Evolutionary conservation across 805 yeast genomes (phyloP), one percentile per base, ranked within the genome.

Genomic region (Cyberlindnera mrakii): DNA sequence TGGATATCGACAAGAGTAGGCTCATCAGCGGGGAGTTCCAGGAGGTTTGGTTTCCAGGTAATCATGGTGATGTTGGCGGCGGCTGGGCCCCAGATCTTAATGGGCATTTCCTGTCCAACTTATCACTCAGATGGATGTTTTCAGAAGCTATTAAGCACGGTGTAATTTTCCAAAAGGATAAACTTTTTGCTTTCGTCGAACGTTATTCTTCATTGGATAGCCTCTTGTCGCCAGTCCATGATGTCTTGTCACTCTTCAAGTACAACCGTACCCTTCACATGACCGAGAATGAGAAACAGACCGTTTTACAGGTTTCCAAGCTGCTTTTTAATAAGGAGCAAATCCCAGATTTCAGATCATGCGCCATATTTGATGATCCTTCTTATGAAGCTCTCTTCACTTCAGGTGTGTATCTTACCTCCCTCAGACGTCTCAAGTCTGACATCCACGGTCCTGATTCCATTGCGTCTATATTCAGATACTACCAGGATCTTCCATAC

Each of bases 31-130:
- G 53, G 8, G 75, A 72, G 49, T 51, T 74, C 30, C 55, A 71
- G 14, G 87, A 82, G 52, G 54, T 75, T 34, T 82, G 82, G 82
- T 82, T 82, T 52, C 76, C 84, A 1, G 89, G 87, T 2, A 77
- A 77, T 53, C 88, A 82, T 58, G 68, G 82, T 9, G 87, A 82
- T 58, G 63, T 77, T 51, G 88, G 88, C 3, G 87, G 87, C 3
- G 84, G 84, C 0, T 80, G 84, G 82, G 57, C 66, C 1, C 58
- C 66, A 5, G 80, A 75, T 54, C 30, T 45, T 0, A 55, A 65
- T 38, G 76, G 76, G 2, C 71, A 75, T 34, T 52, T 58, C 18
- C 46, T 76, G 14, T 68, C 84, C 0, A 71, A 77, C 48, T 47
- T 78, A 14, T 64, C 86, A 0, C 60, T 82, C 19, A 65, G 81